These are phyloP conservation scores for Aspergillus latus DNA, from an alignment of 2,329 filamentous ascomycete species.

Conservation along the genomic window DNA sequence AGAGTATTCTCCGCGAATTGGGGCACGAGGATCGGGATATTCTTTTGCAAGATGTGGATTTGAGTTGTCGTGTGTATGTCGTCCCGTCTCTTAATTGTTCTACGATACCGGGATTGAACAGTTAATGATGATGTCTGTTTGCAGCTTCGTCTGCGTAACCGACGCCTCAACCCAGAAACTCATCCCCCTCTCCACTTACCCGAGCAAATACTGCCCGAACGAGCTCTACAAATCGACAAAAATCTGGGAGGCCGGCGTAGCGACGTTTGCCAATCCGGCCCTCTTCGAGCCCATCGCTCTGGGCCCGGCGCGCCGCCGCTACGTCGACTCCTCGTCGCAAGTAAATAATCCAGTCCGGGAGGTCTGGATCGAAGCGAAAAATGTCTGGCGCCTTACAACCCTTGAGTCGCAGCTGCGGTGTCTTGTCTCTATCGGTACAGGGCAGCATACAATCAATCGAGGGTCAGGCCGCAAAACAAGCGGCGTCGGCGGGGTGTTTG, in stretches of 20 bases:
- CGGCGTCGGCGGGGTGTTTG: slow-evolving; percentile 24
- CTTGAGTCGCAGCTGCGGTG: slow-evolving; percentile 35
- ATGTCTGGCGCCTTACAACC: slow-evolving; percentile 33
- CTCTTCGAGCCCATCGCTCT: slow-evolving; percentile 47
- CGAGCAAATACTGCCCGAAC: slow-evolving; percentile 23
- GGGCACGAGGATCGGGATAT: slow-evolving; percentile 24
- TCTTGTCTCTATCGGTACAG: slow-evolving; percentile 45
- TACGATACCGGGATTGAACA: not conserved
- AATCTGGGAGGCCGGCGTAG: slow-evolving; percentile 48
- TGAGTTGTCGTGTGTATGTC: slow-evolving; percentile 29
- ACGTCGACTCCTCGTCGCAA: slow-evolving; percentile 46
- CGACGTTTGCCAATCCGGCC: slow-evolving; percentile 44
- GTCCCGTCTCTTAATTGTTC: not conserved
- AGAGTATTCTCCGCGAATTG: slow-evolving; percentile 25
- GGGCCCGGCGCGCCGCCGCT: slow-evolving; percentile 29
- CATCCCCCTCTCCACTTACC: slow-evolving; percentile 36
- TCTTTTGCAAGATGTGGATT: slow-evolving; percentile 28
- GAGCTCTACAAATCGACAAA: slow-evolving; percentile 25
- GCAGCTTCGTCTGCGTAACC: slow-evolving; percentile 32
- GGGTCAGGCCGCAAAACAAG: slow-evolving; percentile 14
- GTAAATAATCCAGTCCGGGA: slow-evolving; percentile 49
- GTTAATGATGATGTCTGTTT: not conserved
- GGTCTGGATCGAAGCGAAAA: slow-evolving; percentile 42
- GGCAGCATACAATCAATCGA: slow-evolving; percentile 31
- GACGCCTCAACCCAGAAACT: slow-evolving; percentile 33